Evolutionary conservation across 2,329 filamentous ascomycete genomes (phyloP).

Genomic region (Mollisiaceae sp.): DNA sequence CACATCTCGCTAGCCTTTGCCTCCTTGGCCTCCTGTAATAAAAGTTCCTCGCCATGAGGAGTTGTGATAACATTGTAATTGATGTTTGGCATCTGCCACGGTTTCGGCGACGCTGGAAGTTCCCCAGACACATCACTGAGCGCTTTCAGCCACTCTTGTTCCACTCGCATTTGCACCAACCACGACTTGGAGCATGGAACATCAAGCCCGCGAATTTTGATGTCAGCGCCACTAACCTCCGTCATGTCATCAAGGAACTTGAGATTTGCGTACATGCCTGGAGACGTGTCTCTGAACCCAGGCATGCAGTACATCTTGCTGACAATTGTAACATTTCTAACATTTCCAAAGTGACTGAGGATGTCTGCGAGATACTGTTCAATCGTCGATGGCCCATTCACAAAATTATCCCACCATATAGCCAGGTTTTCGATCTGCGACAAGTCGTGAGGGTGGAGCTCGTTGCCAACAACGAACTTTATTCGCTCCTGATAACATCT

Average conservation of each 20-base stretch:
- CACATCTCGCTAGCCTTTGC: not conserved
- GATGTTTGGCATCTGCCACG: not conserved
- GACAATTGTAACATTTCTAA: not conserved
- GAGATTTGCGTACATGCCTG: not conserved
- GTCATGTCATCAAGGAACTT: not conserved
- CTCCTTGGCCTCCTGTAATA: not conserved
- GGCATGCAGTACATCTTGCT: not conserved
- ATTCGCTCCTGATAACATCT: not conserved
- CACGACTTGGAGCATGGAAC: not conserved
- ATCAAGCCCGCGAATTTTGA: not conserved
- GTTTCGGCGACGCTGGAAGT: not conserved
- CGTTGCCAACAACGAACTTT: not conserved
- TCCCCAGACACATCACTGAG: not conserved
- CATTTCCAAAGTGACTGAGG: not conserved
- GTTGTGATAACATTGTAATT: not conserved
- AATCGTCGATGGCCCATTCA: not conserved
- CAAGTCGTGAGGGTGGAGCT: not conserved
- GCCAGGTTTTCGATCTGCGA: not conserved
- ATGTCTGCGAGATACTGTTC: not conserved
- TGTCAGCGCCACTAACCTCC: not conserved
- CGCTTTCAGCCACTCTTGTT: not conserved
- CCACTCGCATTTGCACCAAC: not conserved
- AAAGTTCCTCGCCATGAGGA: not conserved
- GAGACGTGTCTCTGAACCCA: not conserved
- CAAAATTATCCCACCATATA: conserved; percentile 3